phyloP scores from a whole-genome alignment of 352 stramenopile species.

The Phytopythium litorale region DNA sequence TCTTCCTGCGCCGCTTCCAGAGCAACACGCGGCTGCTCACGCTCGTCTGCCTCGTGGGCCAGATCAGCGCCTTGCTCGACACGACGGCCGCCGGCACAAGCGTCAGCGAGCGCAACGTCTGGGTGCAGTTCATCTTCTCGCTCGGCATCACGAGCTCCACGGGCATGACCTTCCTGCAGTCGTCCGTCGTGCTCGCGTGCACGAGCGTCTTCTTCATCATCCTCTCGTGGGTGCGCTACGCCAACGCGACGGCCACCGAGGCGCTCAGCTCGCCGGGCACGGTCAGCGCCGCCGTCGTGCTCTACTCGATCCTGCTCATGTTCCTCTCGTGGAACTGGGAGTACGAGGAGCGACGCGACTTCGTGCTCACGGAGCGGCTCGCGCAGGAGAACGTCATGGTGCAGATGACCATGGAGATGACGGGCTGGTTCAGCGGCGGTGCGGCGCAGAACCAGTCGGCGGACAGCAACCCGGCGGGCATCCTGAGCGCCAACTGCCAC shows the following conservation, averaged over 20 bases:
- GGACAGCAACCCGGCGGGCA: constrained; percentile 37
- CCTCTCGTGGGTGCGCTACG: constrained; percentile 63
- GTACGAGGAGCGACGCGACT: constrained; percentile 84
- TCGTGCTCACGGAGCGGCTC: constrained; percentile 75
- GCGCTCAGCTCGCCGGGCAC: constrained; percentile 62
- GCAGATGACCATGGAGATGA: constrained; percentile 90
- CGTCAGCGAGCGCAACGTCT: constrained; percentile 80
- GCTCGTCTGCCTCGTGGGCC: constrained; percentile 64
- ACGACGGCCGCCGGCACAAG: constrained; percentile 67
- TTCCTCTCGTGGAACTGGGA: constrained; percentile 88
- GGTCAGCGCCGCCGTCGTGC: constrained; percentile 59
- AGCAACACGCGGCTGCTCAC: constrained; percentile 39
- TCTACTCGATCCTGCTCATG: constrained; percentile 76
- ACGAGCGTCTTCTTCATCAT: constrained; percentile 78
- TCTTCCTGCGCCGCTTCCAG: constrained; percentile 63
- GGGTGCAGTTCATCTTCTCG: constrained; percentile 86
- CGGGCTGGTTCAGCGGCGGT: constrained; percentile 79
- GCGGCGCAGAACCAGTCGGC: constrained; percentile 47
- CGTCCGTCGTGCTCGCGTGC: constrained; percentile 40
- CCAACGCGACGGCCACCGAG: constrained; percentile 20
- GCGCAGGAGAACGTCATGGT: constrained; percentile 85
- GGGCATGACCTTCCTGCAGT: constrained; percentile 70
- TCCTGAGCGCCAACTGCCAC: constrained; percentile 78
- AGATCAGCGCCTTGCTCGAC: constrained; percentile 71
- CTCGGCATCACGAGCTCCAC: constrained; percentile 80